These are phyloP conservation scores for Ophiosphaerella korrae DNA, from an alignment of 2,329 filamentous ascomycete species.

Conservation along the genomic window DNA sequence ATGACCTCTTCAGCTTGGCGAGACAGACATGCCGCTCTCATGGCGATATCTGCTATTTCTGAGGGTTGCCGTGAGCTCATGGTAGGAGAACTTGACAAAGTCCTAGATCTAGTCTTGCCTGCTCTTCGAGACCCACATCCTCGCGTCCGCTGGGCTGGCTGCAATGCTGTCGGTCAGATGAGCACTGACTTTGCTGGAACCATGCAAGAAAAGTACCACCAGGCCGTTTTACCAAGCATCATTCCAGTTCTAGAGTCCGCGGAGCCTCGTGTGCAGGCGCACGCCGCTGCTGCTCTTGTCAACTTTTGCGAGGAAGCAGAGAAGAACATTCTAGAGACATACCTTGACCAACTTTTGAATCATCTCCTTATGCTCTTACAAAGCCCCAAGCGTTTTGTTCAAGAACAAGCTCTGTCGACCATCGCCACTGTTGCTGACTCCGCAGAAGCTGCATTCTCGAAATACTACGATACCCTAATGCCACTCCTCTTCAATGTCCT, in stretches of 20 bases:
- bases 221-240: constrained; percentile 83
- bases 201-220: constrained; percentile 96
- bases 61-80: constrained; percentile 96
- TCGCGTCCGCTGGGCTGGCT: constrained; percentile 94
- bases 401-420: constrained; percentile 95
- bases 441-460: constrained; percentile 89
- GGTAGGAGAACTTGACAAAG: constrained; percentile 91
- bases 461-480: constrained; percentile 97
- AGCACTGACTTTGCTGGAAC: constrained; percentile 98
- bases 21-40: constrained; percentile 92
- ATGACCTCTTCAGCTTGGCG: constrained; percentile 94
- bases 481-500: constrained; percentile 89
- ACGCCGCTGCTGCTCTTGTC: constrained; percentile 95
- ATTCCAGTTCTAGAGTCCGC: constrained; percentile 89
- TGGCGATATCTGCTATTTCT: constrained; percentile 98
- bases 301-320: constrained; percentile 99
- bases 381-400: constrained; percentile 92
- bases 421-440: constrained; percentile 99
- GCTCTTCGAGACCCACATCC: constrained; percentile 88
- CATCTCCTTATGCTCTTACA: constrained; percentile 87
- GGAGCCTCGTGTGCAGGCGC: constrained; percentile 92
- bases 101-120: constrained; percentile 92
- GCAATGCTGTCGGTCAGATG: constrained; percentile 99
- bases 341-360: constrained; percentile 83
- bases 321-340: constrained; percentile 87